A percentile compares a stretch with the other conserved stretches of the same genome.
phyloP scores from a whole-genome alignment of 257 asterid species.

The Haberlea rhodopensis region DNA sequence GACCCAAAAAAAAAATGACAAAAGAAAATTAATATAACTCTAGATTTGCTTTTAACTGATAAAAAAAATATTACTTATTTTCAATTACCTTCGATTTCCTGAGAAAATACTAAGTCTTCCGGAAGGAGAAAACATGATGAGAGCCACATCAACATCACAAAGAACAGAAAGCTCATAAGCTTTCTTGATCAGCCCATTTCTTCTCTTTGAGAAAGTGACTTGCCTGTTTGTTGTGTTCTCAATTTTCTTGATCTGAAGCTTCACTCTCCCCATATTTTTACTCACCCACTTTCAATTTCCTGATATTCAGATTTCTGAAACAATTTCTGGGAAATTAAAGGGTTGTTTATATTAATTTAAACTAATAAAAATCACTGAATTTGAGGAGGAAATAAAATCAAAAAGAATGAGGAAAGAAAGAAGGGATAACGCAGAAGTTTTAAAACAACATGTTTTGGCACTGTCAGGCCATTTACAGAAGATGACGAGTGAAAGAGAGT shows the following conservation, averaged over 20 bases:
- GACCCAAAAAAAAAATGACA: slow-evolving; percentile 4
- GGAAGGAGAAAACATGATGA: slow-evolving; percentile 94
- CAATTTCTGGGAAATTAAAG: not conserved
- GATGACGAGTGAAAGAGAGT: not conserved
- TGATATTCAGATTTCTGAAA: not conserved
- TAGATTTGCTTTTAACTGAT: not conserved
- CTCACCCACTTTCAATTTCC: not conserved
- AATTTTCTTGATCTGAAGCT: slow-evolving; percentile 85
- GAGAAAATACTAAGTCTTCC: slow-evolving; percentile 81
- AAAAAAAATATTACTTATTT: too few relatives aligned
- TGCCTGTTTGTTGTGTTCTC: slow-evolving; percentile 96
- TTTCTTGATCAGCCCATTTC: slow-evolving; percentile 93
- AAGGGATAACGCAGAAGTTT: not conserved
- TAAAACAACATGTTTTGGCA: not conserved
- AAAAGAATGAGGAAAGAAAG: not conserved
- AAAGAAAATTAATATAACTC: not conserved
- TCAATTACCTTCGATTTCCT: slow-evolving; percentile 70
- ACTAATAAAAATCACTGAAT: not conserved
- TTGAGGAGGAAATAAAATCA: not conserved
- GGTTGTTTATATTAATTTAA: not conserved
- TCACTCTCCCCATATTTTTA: slow-evolving; percentile 77
- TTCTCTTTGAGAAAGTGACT: slow-evolving; percentile 94
- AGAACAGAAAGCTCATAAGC: slow-evolving; percentile 98
- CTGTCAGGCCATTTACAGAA: not conserved
- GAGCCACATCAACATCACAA: slow-evolving; percentile 94